These are phyloP conservation scores for Benincasa hispida DNA, from an alignment of 306 rosid species.

Conservation along the genomic window DNA sequence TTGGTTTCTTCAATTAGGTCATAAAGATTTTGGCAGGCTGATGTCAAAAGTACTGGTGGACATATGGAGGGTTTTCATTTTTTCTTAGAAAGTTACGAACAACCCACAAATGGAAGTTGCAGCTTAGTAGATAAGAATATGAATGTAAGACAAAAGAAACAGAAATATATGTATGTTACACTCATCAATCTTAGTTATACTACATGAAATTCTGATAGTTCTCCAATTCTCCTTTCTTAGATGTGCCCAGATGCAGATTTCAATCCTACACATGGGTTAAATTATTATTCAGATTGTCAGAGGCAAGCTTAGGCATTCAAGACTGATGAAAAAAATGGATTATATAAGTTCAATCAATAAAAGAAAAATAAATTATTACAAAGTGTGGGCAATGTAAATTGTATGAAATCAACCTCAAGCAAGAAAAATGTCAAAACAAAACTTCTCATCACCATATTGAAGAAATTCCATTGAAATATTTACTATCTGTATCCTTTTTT, in stretches of 20 bases:
- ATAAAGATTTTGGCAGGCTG: not conserved
- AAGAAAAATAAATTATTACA: conserved; percentile 2
- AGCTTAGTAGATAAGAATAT: not conserved
- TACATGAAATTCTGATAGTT: not conserved
- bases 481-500: not conserved
- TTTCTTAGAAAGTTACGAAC: too few relatives aligned
- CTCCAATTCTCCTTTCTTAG: not conserved
- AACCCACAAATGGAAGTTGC: not conserved
- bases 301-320: not conserved
- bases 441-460: not conserved
- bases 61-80: too few relatives aligned
- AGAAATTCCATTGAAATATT: not conserved
- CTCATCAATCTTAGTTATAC: not conserved
- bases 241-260: not conserved
- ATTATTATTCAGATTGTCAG: not conserved
- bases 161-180: not conserved
- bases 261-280: not conserved
- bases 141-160: not conserved
- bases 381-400: not conserved
- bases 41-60: not conserved
- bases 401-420: not conserved
- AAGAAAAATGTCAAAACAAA: not conserved
- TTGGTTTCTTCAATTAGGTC: not conserved
- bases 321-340: not conserved
- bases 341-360: not conserved